phyloP scores from a whole-genome alignment of 805 yeast genomes.

The Kuraishia molischiana region DNA sequence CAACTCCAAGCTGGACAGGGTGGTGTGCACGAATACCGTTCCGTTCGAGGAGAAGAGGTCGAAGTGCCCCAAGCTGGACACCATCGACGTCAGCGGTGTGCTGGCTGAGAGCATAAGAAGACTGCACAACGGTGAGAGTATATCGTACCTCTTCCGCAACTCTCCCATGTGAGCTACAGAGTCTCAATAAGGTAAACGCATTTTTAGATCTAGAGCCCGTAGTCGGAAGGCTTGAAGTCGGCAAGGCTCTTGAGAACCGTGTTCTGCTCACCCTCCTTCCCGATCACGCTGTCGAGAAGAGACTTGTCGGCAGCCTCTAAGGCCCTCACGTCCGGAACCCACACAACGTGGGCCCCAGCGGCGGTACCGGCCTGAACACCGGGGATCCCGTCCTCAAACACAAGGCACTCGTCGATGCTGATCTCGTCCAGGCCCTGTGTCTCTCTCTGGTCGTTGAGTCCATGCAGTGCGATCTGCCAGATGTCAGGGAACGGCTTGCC shows the following conservation, averaged over 20 bases:
- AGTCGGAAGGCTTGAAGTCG: constrained; percentile 40
- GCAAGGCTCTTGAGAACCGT: constrained; percentile 41
- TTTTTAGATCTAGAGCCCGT: constrained; percentile 24
- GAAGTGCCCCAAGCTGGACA: constrained; percentile 52
- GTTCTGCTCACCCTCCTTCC: constrained; percentile 34
- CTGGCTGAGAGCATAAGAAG: constrained; percentile 79
- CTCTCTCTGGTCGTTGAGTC: constrained; percentile 48
- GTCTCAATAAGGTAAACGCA: not conserved
- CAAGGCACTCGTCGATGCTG: constrained; percentile 67
- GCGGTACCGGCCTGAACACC: constrained; percentile 81
- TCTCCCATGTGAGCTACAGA: constrained; percentile 31
- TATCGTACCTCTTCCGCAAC: constrained; percentile 66
- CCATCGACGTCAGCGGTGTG: constrained; percentile 63
- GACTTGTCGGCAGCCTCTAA: constrained; percentile 40
- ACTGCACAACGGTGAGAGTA: constrained; percentile 81
- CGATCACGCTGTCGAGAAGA: constrained; percentile 34
- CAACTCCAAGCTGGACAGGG: constrained; percentile 54
- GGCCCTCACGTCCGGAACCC: constrained; percentile 89
- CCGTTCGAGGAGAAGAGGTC: constrained; percentile 60
- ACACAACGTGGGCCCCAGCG: constrained; percentile 79
- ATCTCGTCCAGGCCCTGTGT: constrained; percentile 35
- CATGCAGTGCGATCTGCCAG: constrained; percentile 72
- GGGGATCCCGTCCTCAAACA: constrained; percentile 93
- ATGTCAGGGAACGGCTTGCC: constrained; percentile 96
- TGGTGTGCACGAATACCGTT: constrained; percentile 74